Percentiles rank a stretch among this genome's conserved stretches.
These are phyloP conservation scores for Xerocomellus intermedius DNA, from an alignment of 768 basidiomycete genomes.

Conservation along the genomic window DNA sequence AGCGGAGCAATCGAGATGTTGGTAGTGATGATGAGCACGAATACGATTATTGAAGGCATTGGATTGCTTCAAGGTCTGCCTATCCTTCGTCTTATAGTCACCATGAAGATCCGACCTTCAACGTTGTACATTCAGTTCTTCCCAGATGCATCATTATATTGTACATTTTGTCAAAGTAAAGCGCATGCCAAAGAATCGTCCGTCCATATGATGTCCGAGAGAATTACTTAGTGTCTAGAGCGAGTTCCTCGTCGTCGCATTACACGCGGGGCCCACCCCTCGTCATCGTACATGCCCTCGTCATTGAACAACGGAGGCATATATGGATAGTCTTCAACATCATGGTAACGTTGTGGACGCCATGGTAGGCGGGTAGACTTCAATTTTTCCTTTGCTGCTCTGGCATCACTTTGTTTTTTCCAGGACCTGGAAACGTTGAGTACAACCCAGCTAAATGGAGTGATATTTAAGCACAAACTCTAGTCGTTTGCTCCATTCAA, in stretches of 20 bases:
- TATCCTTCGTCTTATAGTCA: not conserved
- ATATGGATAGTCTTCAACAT: slow-evolving; percentile 7
- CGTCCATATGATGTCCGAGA: not conserved
- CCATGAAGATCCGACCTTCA: not conserved
- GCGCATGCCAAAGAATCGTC: not conserved
- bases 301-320: slow-evolving; percentile 1
- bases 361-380: slow-evolving; percentile 11
- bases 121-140: not conserved
- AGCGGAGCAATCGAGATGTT: slow-evolving; percentile 15
- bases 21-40: slow-evolving; percentile 30
- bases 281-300: slow-evolving; percentile 6
- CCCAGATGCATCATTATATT: not conserved
- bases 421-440: slow-evolving; percentile 23
- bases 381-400: slow-evolving; percentile 18
- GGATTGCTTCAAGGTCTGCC: not conserved
- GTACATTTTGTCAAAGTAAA: slow-evolving; percentile 3
- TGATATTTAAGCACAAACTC: slow-evolving; percentile 40
- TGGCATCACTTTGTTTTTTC: slow-evolving; percentile 23
- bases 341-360: slow-evolving; percentile 13
- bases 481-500: slow-evolving; percentile 55
- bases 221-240: slow-evolving; percentile 10
- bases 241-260: slow-evolving; percentile 18
- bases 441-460: not conserved
- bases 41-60: slow-evolving; percentile 16
- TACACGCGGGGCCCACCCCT: not conserved